phyloP scores from a whole-genome alignment of 73 alveolate species.

The Stentor roeselii region DNA sequence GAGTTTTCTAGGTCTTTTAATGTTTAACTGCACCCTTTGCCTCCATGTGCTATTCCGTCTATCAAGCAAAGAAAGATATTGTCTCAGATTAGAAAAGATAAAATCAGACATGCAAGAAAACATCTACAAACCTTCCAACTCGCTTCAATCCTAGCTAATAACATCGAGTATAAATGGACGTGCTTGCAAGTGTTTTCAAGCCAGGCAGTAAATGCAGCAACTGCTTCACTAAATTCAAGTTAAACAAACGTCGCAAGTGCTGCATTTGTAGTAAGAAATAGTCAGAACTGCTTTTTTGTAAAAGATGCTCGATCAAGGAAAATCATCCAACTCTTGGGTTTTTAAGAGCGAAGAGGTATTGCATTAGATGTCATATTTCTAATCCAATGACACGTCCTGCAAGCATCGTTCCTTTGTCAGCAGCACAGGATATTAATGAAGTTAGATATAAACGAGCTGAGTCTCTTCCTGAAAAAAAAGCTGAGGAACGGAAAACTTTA shows the following conservation, averaged over 20 bases:
- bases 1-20: no score
- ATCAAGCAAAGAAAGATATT: no score
- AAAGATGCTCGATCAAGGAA: not conserved
- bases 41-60: no score
- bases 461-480: not conserved
- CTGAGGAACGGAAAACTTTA: not conserved
- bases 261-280: conserved; percentile 13
- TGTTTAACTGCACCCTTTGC: no score
- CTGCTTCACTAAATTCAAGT: not conserved
- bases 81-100: no score
- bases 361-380: not conserved
- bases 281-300: not conserved
- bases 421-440: not conserved
- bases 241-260: not conserved
- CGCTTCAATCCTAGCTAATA: no score
- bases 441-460: not conserved
- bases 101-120: no score
- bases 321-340: conserved; percentile 15
- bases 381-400: not conserved
- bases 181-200: conserved; percentile 5
- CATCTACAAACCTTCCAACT: no score
- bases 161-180: conserved; percentile 8
- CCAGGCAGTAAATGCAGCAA: not conserved
- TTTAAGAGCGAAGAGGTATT: conserved; percentile 10
- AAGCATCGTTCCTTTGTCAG: not conserved